phyloP scores from a whole-genome alignment of 345 rosid species.

The Aegle marmelos region DNA sequence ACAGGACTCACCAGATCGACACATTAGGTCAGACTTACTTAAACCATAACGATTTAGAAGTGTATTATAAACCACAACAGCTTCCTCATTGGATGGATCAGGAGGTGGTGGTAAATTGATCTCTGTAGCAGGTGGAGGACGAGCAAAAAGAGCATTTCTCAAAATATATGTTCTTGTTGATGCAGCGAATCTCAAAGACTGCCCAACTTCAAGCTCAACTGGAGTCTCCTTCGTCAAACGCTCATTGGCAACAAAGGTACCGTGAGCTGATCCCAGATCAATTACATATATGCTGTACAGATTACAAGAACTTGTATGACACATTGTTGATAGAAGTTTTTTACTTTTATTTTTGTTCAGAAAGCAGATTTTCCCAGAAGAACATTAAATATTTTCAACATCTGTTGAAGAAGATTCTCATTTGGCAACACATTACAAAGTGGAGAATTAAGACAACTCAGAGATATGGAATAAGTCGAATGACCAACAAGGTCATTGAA shows the following conservation, averaged over 20 bases:
- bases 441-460: background rate
- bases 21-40: conserved; percentile 30
- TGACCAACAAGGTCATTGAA: background rate
- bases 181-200: conserved; percentile 88
- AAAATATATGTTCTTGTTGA: conserved; percentile 81
- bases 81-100: conserved; percentile 83
- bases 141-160: conserved; percentile 81
- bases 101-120: conserved; percentile 73
- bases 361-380: background rate
- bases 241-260: conserved; percentile 92
- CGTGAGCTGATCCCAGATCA: conserved; percentile 80
- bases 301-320: conserved; percentile 3
- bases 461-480: background rate
- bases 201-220: conserved; percentile 71
- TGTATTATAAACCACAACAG: conserved; percentile 79
- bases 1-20: conserved; percentile 25
- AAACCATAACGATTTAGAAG: conserved; percentile 76
- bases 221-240: conserved; percentile 68
- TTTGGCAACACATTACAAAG: background rate
- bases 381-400: background rate
- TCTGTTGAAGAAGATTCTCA: background rate
- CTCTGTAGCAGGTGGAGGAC: conserved; percentile 55
- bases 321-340: background rate
- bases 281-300: conserved; percentile 63
- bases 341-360: background rate